A percentile compares a stretch with the other conserved stretches of the same genome.
Conservation (phyloP, 805 yeast species). For the Suhomyces xylopsoci region DNA sequence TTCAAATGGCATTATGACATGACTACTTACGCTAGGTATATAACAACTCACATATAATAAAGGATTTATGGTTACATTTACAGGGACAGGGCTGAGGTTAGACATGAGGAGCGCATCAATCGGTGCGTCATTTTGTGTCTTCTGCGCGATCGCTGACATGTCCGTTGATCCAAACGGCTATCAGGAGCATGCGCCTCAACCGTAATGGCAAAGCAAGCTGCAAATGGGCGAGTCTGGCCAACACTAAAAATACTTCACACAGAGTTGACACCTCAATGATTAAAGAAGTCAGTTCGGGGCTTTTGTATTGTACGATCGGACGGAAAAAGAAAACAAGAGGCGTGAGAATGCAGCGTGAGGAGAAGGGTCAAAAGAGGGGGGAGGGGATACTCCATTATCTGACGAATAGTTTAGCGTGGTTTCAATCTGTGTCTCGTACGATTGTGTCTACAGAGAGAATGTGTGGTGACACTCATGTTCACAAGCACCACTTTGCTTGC, state of each 20-base stretch:
- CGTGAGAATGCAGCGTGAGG: background rate
- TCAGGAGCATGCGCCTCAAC: background rate
- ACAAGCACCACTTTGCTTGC: no score
- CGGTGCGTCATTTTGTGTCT: background rate
- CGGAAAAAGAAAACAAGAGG: background rate
- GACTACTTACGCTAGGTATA: no score
- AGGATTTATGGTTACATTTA: no score
- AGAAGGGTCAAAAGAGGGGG: background rate
- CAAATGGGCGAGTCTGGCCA: background rate
- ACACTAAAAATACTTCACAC: background rate
- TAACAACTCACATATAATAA: no score
- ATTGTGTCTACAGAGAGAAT: background rate
- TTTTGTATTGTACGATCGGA: background rate
- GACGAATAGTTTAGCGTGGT: background rate
- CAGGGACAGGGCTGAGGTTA: no score
- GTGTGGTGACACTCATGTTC: background rate
- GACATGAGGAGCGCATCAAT: background rate
- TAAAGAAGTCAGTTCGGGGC: background rate
- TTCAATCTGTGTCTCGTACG: background rate
- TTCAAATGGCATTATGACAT: no score
- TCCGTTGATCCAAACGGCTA: background rate
- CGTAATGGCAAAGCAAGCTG: background rate
- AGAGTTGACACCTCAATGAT: background rate
- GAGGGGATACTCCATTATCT: background rate
- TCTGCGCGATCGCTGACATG: background rate